Conservation (phyloP, 352 stramenopile genomes). For the Sclerospora graminicola region DNA sequence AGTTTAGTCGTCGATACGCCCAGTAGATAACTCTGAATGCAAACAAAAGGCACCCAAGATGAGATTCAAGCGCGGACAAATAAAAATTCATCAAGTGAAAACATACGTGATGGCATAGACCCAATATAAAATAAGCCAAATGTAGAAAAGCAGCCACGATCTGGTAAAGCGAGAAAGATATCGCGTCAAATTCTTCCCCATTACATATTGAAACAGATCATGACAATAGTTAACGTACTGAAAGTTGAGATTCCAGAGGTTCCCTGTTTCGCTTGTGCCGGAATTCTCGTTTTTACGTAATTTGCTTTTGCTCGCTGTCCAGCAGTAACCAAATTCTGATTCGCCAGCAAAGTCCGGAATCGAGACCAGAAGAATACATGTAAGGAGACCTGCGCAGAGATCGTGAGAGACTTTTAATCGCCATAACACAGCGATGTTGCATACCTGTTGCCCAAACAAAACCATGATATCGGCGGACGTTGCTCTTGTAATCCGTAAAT, state of each 20-base stretch:
- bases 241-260: slow-evolving; percentile 80
- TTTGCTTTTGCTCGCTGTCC: slow-evolving; percentile 65
- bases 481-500: slow-evolving; percentile 83
- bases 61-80: not conserved
- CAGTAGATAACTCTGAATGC: slow-evolving; percentile 61
- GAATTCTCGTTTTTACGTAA: slow-evolving; percentile 14
- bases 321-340: slow-evolving; percentile 82
- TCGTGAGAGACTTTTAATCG: not conserved
- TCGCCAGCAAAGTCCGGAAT: slow-evolving; percentile 58
- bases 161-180: slow-evolving; percentile 10
- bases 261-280: slow-evolving; percentile 25
- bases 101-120: slow-evolving; percentile 70
- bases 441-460: slow-evolving; percentile 76
- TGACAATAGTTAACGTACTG: slow-evolving; percentile 27
- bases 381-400: slow-evolving; percentile 37
- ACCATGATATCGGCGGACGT: slow-evolving; percentile 71
- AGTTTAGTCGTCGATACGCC: slow-evolving; percentile 71
- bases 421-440: not conserved
- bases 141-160: slow-evolving; percentile 81
- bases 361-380: slow-evolving; percentile 56
- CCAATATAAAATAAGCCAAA: slow-evolving; percentile 83
- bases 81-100: not conserved
- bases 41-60: not conserved
- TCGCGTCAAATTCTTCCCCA: no score
- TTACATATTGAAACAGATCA: no score